Base-by-base conservation (phyloP, 1,139 yeast species). In the Debaryomyces coudertii region DNA sequence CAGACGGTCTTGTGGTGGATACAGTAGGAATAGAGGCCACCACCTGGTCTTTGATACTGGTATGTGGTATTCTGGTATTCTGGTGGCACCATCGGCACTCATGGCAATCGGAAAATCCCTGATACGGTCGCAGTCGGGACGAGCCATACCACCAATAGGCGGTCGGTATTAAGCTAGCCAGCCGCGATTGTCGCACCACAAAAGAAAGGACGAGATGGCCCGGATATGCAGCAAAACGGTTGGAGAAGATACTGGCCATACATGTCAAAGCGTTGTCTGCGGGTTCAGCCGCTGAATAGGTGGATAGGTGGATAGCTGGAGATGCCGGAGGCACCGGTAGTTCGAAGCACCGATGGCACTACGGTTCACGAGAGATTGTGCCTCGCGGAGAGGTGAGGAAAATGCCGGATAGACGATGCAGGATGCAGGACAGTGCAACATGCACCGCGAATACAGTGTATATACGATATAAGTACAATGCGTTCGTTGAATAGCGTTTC, bases 151-250 rank as follows among this genome's bases (percentile, higher is more conserved):
- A 5, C 33, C 16, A 29, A 29, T 14, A 14, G 4, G 9, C 18
- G 16, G 14, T 29, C 33, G 36, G 36, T 33, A 33, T 5, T 33
- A 20, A 20, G 22, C n/a, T n/a, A 31, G 35, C 36, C 36, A 33
- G 36, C 36, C 24, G 36, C 23, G 24, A 33, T 11, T 9, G 16
- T 15, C 15, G 7, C 5, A 12, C 22, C 12, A 22, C 18, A 27
- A 12, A 35, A 23, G 22, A 14, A 22, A 35, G 22, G 7, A 14
- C 38, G 16, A 35, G 38, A 28, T 7, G 27, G 14, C 8, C 29
- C 38, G 38, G 38, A 16, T 35, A 35, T 35, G 38, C 38, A 35
- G 28, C 25, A 14, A 24, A 35, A 35, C 38, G 38, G 38, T 35
- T 35, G 36, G 24, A 12, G 24, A 33, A 33, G 24, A 3, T 3